phyloP scores from a whole-genome alignment of 352 stramenopile species.

The Thraustotheca clavata region DNA sequence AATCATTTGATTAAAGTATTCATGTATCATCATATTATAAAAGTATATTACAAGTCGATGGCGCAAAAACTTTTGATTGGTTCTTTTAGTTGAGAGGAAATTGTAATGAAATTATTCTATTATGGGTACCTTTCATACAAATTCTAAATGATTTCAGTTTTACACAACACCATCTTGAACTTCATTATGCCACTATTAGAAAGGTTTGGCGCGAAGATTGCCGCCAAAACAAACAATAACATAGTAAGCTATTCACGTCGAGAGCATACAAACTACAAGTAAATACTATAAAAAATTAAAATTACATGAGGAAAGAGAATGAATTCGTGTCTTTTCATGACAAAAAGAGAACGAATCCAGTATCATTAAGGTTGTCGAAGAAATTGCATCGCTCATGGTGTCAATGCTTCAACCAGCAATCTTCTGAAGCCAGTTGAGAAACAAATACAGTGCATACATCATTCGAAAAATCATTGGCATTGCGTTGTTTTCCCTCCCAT shows the following conservation, averaged over 20 bases:
- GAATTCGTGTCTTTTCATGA: no score
- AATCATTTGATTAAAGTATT: no score
- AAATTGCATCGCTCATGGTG: no score
- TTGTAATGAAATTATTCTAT: background rate
- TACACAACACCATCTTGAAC: background rate
- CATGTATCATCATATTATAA: background rate
- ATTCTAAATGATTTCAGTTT: background rate
- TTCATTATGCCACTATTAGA: background rate
- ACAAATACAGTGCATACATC: no score
- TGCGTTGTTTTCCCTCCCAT: no score
- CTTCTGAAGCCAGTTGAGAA: background rate
- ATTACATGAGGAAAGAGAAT: no score
- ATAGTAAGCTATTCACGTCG: no score
- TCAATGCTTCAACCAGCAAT: background rate
- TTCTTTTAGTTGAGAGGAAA: background rate
- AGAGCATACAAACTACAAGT: no score
- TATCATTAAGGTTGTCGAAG: no score
- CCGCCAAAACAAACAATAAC: conserved; percentile 2
- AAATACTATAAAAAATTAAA: no score
- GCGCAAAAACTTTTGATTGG: background rate
- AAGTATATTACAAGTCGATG: background rate
- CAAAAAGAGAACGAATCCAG: no score
- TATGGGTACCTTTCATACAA: background rate
- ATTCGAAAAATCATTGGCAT: background rate
- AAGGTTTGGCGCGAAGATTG: background rate